phyloP scores from a whole-genome alignment of 2,329 filamentous ascomycete genomes.

The Epichloe hybrida region DNA sequence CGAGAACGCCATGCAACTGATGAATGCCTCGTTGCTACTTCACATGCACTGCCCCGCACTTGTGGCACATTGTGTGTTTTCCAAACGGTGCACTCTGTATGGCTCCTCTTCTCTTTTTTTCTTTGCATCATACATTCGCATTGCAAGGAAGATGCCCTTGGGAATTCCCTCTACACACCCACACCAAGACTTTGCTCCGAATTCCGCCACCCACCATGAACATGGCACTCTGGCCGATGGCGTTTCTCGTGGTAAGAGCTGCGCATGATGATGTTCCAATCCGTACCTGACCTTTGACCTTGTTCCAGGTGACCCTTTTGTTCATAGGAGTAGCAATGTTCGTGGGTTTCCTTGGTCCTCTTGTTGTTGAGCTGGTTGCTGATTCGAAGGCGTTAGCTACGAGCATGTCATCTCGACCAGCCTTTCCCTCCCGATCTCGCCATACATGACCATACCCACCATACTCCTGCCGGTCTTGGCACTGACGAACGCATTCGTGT shows the following conservation, averaged over 20 bases:
- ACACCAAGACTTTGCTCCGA: not conserved
- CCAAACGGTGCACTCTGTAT: not conserved
- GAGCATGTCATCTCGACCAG: slow-evolving; percentile 1
- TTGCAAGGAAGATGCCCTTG: too few relatives aligned
- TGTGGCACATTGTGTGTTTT: not conserved
- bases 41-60: not conserved
- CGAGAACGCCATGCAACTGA: not conserved
- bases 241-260: not conserved
- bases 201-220: not conserved
- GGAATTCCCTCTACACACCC: not conserved
- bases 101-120: not conserved
- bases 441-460: not conserved
- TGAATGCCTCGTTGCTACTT: too few relatives aligned
- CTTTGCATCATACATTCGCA: not conserved
- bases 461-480: slow-evolving; percentile 1
- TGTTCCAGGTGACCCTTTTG: not conserved
- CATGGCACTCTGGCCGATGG: not conserved
- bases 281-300: not conserved
- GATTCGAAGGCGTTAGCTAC: not conserved
- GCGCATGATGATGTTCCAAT: not conserved
- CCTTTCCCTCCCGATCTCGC: slow-evolving; percentile 4
- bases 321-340: not conserved
- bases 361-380: not conserved
- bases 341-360: not conserved
- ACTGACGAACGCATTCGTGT: not conserved